Base-by-base conservation (phyloP, 169 alveolate genomes). In the Theileria equi region DNA sequence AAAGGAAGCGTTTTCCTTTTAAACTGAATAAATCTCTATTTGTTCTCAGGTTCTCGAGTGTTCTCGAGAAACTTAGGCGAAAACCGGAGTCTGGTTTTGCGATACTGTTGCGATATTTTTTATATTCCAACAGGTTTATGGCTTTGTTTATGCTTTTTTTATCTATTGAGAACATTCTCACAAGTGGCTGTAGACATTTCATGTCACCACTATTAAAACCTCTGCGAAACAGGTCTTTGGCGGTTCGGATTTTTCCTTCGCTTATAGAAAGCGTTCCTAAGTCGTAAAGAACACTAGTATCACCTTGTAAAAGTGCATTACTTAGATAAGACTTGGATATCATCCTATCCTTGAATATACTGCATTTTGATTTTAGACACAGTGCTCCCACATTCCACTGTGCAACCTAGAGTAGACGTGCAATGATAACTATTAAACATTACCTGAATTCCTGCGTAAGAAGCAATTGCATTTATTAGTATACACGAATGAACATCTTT, bases 181-280 rank as follows among this genome's bases (percentile, higher is more conserved):
- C 66, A 0, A 74, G 28, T 1, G 84, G 84, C 28, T 74, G 72
- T 1, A 74, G 2, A 52, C 84, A 74, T n/a, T 38, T 53, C 63
- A 74, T 29, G 54, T 74, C 84, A 23, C 84, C 84, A 0, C 58
- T 50, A 29, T 64, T 58, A 43, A 74, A 74, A 0, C 84, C 78
- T 43, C 65, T 63, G 29, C 29, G 31, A 58, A 48, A 74, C 23
- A 74, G 64, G 17, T 65, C 84, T 34, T 54, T 19, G 10, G 71
- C 19, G 23, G 57, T 5, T 47, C 17, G 16, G n/a, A 21, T 54
- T 52, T 48, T 38, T 52, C 84, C 29, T 31, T 57, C 63, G 32
- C 19, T 49, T 60, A 60, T 23, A 59, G 67, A 40, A 32, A 25
- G 8, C 28, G 23, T 8, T 23, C 62, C 84, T 61, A 74, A 40